phyloP scores from a whole-genome alignment of 2,329 filamentous ascomycete species.

The Cercospora canescens region DNA sequence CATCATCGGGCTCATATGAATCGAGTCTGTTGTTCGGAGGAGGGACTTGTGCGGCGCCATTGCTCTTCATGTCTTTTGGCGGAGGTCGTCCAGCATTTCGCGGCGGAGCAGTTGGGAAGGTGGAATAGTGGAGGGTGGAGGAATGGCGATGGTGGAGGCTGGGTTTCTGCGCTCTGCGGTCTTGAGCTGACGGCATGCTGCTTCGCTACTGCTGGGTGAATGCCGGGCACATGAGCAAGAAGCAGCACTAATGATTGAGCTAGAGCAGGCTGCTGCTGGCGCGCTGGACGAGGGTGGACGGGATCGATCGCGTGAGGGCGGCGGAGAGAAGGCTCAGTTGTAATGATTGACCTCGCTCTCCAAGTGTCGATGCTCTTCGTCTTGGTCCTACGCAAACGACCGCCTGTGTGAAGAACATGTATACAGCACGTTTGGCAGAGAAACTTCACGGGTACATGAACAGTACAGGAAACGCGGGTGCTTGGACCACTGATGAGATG shows the following conservation, averaged over 20 bases:
- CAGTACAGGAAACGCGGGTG: no score
- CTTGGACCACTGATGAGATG: neutral
- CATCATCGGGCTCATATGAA: constrained; percentile 16
- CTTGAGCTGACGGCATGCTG: constrained; percentile 13
- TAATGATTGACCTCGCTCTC: neutral
- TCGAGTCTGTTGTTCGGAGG: constrained; percentile 16
- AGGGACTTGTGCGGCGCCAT: constrained; percentile 17
- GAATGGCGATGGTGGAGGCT: constrained; percentile 46
- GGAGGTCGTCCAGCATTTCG: constrained; percentile 61
- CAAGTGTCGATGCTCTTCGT: neutral
- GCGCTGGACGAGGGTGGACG: neutral
- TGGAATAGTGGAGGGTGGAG: constrained; percentile 71
- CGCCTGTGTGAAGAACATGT: neutral
- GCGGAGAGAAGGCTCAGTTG: neutral
- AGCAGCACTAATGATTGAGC: neutral
- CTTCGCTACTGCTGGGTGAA: constrained; percentile 5
- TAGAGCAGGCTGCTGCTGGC: neutral
- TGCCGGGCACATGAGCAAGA: constrained; percentile 4
- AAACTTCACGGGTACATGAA: neutral
- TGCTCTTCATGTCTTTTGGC: constrained; percentile 27
- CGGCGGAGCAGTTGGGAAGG: constrained; percentile 75
- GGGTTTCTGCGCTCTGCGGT: constrained; percentile 11
- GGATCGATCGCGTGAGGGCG: neutral
- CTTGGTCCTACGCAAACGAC: neutral
- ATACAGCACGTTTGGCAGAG: neutral